Percentiles rank a stretch among this genome's conserved stretches.
phyloP scores from a whole-genome alignment of 305 asterid genomes.

The Fraxinus ornus region DNA sequence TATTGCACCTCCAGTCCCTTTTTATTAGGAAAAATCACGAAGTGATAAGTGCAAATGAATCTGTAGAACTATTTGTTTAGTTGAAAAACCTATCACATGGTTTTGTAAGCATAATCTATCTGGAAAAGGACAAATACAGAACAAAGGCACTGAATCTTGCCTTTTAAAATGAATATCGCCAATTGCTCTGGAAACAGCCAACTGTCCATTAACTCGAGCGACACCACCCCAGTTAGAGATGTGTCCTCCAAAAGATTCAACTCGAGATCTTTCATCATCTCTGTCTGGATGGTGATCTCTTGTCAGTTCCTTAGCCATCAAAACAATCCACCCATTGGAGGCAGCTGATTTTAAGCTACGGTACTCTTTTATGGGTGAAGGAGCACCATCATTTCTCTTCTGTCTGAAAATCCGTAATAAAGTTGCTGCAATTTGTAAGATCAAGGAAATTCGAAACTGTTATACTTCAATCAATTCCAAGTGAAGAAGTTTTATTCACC shows the following conservation, averaged over 20 bases:
- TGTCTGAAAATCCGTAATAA: constrained; percentile 68
- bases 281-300: constrained; percentile 96
- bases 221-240: constrained; percentile 86
- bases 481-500: not conserved
- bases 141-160: constrained; percentile 31
- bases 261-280: constrained; percentile 80
- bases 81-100: not conserved
- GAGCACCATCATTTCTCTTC: constrained; percentile 48
- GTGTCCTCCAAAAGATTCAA: constrained; percentile 92
- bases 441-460: constrained; percentile 20
- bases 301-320: constrained; percentile 85
- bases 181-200: constrained; percentile 92
- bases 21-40: constrained; percentile 2
- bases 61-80: not conserved
- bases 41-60: not conserved
- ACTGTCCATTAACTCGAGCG: constrained; percentile 90
- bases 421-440: constrained; percentile 63
- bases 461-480: not conserved
- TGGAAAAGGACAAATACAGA: constrained; percentile 10
- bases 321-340: constrained; percentile 64
- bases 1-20: constrained; percentile 4
- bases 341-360: constrained; percentile 59
- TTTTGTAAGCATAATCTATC: constrained; percentile 5
- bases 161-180: constrained; percentile 84
- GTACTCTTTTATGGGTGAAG: constrained; percentile 55